phyloP scores from a whole-genome alignment of 108 stramenopile species.

The Aurantiochytrium sp. region DNA sequence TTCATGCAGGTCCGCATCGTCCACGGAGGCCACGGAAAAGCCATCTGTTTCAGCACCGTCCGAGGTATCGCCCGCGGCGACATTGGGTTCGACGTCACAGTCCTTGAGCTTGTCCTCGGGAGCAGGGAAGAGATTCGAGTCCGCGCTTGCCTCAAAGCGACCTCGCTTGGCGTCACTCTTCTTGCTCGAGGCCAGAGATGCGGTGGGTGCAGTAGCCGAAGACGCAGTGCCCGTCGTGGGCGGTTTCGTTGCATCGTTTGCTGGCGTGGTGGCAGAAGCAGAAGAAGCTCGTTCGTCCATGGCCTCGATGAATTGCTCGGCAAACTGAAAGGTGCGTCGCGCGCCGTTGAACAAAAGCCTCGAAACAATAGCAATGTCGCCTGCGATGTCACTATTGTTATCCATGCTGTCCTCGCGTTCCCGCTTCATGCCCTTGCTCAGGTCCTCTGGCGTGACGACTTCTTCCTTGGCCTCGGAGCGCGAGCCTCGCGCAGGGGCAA shows the following conservation, averaged over 20 bases:
- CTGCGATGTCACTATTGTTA: neutral
- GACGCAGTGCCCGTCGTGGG: neutral
- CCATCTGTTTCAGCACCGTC: neutral
- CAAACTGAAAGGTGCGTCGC: neutral
- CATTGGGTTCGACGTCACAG: neutral
- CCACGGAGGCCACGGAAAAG: neutral
- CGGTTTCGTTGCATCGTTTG: neutral
- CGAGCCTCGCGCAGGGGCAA: neutral
- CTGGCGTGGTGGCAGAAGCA: neutral
- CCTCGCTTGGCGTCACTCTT: neutral
- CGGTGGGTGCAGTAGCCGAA: neutral
- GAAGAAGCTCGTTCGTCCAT: neutral
- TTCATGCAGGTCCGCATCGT: neutral
- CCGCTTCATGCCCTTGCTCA: constrained; percentile 7
- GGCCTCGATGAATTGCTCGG: constrained; percentile 15
- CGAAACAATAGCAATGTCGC: neutral
- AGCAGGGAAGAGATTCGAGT: too few species aligned
- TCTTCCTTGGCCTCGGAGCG: neutral
- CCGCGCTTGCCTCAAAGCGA: neutral
- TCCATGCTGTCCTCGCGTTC: neutral
- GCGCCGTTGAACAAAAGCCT: neutral
- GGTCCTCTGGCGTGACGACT: neutral
- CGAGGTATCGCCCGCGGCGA: neutral
- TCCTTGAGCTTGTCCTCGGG: too few species aligned
- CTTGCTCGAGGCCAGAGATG: neutral